phyloP scores from a whole-genome alignment of 108 stramenopile species.

The Halocafeteria seosinensis region DNA sequence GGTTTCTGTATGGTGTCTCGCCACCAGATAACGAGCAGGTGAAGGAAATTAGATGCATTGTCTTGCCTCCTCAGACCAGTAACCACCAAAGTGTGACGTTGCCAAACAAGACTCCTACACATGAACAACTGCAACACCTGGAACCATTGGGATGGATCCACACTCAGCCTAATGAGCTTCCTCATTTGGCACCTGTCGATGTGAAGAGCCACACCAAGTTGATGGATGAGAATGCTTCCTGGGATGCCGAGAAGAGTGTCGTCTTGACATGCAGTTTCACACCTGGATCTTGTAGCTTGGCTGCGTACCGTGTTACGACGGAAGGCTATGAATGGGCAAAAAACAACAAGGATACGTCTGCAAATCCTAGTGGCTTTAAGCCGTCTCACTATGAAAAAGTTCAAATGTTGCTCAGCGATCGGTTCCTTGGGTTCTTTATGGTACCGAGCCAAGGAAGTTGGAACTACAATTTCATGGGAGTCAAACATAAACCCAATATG shows the following conservation, averaged over 20 bases:
- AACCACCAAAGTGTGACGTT: slow-evolving; percentile 84
- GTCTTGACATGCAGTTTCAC: slow-evolving; percentile 88
- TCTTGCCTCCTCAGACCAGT: slow-evolving; percentile 90
- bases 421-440: slow-evolving; percentile 93
- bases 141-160: slow-evolving; percentile 96
- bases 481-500: slow-evolving; percentile 74
- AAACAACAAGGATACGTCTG: slow-evolving; percentile 63
- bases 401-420: slow-evolving; percentile 87
- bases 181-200: slow-evolving; percentile 79
- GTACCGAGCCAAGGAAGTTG: slow-evolving; percentile 78
- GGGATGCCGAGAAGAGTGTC: slow-evolving; percentile 76
- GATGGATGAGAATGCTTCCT: slow-evolving; percentile 60
- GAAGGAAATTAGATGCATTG: slow-evolving; percentile 85
- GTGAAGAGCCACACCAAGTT: slow-evolving; percentile 69
- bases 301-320: slow-evolving; percentile 81
- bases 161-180: slow-evolving; percentile 90
- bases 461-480: slow-evolving; percentile 99
- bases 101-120: slow-evolving; percentile 69
- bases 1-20: slow-evolving; percentile 88
- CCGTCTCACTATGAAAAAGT: slow-evolving; percentile 83
- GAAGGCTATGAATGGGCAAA: slow-evolving; percentile 82
- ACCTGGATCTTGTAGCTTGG: slow-evolving; percentile 88
- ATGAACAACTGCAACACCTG: slow-evolving; percentile 56
- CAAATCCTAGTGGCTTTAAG: slow-evolving; percentile 69
- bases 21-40: slow-evolving; percentile 85